Conservation (phyloP, 371 early-diverging fungal genomes). For the Mortierella sp. region DNA sequence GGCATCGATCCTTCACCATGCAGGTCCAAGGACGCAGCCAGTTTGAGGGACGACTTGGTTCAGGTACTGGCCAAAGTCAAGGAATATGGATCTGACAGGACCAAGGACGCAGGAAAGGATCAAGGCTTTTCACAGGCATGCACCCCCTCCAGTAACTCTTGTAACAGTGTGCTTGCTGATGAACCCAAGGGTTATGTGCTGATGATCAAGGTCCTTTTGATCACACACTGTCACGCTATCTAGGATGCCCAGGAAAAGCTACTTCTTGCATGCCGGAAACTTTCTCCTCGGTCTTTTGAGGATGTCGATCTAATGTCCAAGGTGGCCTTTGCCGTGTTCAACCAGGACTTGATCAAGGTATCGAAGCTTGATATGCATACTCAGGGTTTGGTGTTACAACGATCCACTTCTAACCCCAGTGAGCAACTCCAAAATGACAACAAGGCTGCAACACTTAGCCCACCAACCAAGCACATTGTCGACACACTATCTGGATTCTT, state of each 20-base stretch:
- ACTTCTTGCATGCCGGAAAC: slow-evolving; percentile 1
- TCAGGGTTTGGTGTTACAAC: too few relatives aligned
- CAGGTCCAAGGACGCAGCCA: not conserved
- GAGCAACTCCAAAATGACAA: not conserved
- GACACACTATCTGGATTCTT: slow-evolving; percentile 26
- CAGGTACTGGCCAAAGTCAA: slow-evolving; percentile 18
- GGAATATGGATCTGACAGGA: not conserved
- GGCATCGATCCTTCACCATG: not conserved
- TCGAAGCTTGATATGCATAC: not conserved
- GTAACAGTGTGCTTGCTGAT: too few relatives aligned
- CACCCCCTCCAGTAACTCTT: too few relatives aligned
- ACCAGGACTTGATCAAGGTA: slow-evolving; percentile 39
- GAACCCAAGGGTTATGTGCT: too few relatives aligned
- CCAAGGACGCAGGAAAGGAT: slow-evolving; percentile 3
- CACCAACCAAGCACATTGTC: not conserved
- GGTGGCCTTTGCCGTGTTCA: slow-evolving; percentile 36
- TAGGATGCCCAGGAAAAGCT: slow-evolving; percentile 31
- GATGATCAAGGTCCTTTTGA: too few relatives aligned
- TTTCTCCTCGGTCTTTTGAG: slow-evolving; percentile 8
- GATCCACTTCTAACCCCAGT: not conserved
- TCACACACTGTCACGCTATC: not conserved
- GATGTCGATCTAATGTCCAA: slow-evolving; percentile 26
- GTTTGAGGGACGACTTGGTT: slow-evolving; percentile 11
- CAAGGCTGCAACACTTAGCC: slow-evolving; percentile 6
- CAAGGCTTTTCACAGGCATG: slow-evolving; percentile 25